Base-by-base conservation (phyloP, 495 filamentous ascomycete species). In the Penicillium turbatum region DNA sequence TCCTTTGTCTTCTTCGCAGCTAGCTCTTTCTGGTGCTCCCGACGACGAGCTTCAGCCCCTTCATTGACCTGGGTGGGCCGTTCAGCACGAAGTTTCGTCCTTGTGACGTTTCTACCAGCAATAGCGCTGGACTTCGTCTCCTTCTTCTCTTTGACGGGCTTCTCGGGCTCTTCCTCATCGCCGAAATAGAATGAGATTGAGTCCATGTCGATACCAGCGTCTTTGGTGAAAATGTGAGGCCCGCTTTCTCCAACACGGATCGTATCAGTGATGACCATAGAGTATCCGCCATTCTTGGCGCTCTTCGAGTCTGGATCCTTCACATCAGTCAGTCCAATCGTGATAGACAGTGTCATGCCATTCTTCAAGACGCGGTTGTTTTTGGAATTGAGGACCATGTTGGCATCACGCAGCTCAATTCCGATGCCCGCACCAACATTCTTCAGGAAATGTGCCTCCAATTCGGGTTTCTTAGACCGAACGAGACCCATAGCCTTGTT, bases 111-210 rank as follows among this genome's bases (percentile, higher is more conserved):
- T 64, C 87, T 90, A 48, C 85, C 86, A 13, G 91, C 90, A 51
- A 95, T 79, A 2, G 90, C 87, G 47, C 88, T 90, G 6, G 92
- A 85, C 35, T 87, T 84, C 0, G 85, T 76, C 55, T 95, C 92
- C 60, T 87, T 80, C 67, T 95, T 95, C 61, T 89, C 86, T 62
- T 84, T 82, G 17, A 72, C 62, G 19, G 80, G 72, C 59, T 80
- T 78, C 54, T 81, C 75, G 16, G 81, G 77, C 57, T 86, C 84
- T 59, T 92, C 88, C 46, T 92, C 89, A 60, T 92, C 90, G 63
- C 95, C 93, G 73, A 98, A 98, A 73, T 95, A 97, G 74, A 98
- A 98, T 0, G 91, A 93, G 2, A 89, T 88, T 1, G 90, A 88
- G 60, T 96, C 92, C 56, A 92, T 82, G 61, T 97, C 92, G 31